Base-by-base conservation (phyloP, 257 asterid species). In the Cruciata laevipes region DNA sequence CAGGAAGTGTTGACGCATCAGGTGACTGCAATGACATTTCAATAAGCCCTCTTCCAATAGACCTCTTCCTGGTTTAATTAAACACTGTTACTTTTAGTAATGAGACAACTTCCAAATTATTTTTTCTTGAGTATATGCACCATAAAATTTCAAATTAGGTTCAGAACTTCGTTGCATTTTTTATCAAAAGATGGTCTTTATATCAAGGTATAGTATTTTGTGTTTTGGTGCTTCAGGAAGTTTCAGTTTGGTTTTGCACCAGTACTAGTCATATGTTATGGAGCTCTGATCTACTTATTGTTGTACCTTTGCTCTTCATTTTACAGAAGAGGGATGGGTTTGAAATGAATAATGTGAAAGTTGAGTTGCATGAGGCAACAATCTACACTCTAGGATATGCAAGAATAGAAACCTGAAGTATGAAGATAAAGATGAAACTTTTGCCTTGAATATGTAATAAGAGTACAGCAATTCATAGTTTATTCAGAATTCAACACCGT, bases 281-380 rank as follows among this genome's bases (percentile, higher is more conserved):
- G 24, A 65, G 30, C 7, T 38, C 8, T 49, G 65, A 38, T 18
- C 42, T 32, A 24, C n/a, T 53, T 25, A 35, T 24, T 25, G 7
- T 4, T 55, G 11, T 68, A n/a, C 32, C 20, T 61, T n/a, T 73
- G 25, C 18, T n/a, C 14, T 61, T 65, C 60, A 56, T 42, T 42
- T 44, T 27, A 33, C 63, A 75, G 79, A 70, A 75, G 62, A 70
- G 79, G 79, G 79, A 74, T 32, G 74, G 73, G 17, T 74, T 74
- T 69, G 67, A 62, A 40, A 40, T 74, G 71, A 40, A 68, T 24
- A 56, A 69, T 42, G 74, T 74, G 52, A 74, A 61, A 23, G 42
- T 74, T 57, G 35, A 70, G 72, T 75, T 75, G 72, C 72, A 70
- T 9, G 37, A 32, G 37, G 37, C 37, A 4, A 32, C 37, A 32